Evolutionary conservation across 768 basidiomycete species (phyloP).

Genomic region (Phaeotremella skinneri): DNA sequence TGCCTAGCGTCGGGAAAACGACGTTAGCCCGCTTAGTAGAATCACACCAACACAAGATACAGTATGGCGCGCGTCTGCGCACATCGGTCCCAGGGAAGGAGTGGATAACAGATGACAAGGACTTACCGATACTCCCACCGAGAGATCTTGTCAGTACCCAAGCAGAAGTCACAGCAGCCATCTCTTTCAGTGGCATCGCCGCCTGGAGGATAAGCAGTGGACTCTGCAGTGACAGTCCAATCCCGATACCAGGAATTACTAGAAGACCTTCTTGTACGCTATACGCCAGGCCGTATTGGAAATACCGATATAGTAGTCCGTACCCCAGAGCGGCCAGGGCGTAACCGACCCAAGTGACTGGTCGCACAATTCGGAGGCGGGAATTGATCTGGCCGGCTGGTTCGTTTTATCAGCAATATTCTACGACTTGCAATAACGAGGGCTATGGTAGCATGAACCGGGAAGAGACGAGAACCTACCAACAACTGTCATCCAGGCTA

Average conservation of each 20-base stretch:
- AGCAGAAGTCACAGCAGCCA: conserved; percentile 44
- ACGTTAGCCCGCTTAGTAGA: conserved; percentile 1
- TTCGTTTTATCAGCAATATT: no score
- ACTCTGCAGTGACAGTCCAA: conserved; percentile 36
- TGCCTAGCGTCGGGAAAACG: conserved; percentile 18
- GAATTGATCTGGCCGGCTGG: conserved; percentile 45
- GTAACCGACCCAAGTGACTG: conserved; percentile 48
- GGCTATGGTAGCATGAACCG: neutral
- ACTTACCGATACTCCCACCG: conserved; percentile 46
- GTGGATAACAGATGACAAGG: conserved; percentile 1
- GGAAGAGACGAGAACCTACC: conserved; percentile 24
- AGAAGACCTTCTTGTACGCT: conserved; percentile 36
- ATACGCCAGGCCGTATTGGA: conserved; percentile 23
- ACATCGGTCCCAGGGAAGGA: neutral
- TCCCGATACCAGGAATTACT: conserved; percentile 38
- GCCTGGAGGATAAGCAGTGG: conserved; percentile 45
- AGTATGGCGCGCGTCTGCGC: neutral
- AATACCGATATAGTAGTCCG: conserved; percentile 36
- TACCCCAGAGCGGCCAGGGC: conserved; percentile 35
- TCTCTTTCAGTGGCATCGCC: conserved; percentile 51
- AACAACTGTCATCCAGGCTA: conserved; percentile 35
- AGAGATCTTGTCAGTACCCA: conserved; percentile 42
- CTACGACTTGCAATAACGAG: no score
- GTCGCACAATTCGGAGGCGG: conserved; percentile 41
- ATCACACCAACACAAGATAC: neutral